Evolutionary conservation across 176 grass and related monocot genomes (phyloP).

Genomic region (Pharus latifolius): DNA sequence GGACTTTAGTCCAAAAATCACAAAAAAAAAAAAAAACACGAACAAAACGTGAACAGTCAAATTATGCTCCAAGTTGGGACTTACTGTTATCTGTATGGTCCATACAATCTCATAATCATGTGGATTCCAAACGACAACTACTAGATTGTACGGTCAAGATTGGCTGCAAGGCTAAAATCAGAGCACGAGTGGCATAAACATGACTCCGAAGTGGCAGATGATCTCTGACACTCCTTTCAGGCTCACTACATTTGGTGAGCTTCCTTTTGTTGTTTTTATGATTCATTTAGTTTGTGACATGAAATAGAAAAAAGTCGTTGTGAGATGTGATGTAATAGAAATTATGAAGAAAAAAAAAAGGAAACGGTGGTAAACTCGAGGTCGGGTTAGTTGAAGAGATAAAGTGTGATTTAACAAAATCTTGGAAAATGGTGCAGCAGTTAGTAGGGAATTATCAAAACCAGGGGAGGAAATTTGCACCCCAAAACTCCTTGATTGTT

Average conservation of each 20-base stretch:
- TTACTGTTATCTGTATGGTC: neutral
- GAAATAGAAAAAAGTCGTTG: neutral
- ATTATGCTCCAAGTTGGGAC: neutral
- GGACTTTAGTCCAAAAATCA: too few species aligned
- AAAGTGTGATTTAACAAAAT: slow-evolving; percentile 30
- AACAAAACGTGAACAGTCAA: too few species aligned
- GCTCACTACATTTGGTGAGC: too few species aligned
- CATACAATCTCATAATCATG: neutral
- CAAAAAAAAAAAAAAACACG: too few species aligned
- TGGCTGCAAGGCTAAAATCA: neutral
- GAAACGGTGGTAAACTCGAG: slow-evolving; percentile 18
- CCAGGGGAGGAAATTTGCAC: slow-evolving; percentile 6
- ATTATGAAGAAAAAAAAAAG: neutral
- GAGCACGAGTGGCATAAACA: neutral
- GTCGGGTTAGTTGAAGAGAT: slow-evolving; percentile 35
- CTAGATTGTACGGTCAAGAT: neutral
- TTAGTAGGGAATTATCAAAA: slow-evolving; percentile 8
- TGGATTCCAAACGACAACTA: neutral
- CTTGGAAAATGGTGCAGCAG: slow-evolving; percentile 14
- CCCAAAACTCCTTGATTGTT: slow-evolving; percentile 11
- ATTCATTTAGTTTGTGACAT: neutral
- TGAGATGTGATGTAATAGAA: slow-evolving; percentile 11
- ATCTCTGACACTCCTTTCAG: neutral
- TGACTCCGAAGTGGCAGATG: neutral
- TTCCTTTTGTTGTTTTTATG: neutral